Evolutionary conservation across 2,329 filamentous ascomycete species (phyloP), one percentile per base, ranked within the genome.

Genomic region (Tolypocladium ovalisporum): DNA sequence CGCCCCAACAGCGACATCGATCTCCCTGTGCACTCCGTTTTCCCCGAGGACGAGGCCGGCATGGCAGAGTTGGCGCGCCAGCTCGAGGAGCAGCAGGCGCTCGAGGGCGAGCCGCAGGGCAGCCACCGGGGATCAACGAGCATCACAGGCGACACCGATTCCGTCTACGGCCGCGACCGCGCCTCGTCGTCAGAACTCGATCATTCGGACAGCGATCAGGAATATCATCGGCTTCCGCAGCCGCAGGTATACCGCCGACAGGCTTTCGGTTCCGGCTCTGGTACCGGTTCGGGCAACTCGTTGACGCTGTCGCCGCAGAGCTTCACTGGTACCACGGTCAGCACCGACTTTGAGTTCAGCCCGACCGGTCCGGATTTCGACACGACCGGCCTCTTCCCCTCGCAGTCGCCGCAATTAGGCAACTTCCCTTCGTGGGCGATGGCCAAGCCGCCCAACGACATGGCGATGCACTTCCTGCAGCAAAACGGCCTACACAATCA

Each of bases 1-100:
- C 78, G 83, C 57, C 81, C 80, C 22, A 83, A 84, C 63, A 80
- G 77, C 65, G 83, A 86, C 64, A 76, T 81, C 67, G 76, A 85
- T 67, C 72, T 83, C 54, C 81, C 81, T 24, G 76, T 79, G 27
- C 78, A 82, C 61, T 77, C 79, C 2, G 75, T 82, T 32, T 85
- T 86, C 66, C 83, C 83, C 56, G 82, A 86, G 66, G 80, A 83
- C 63, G 81, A 83, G 65, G 75, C 78, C 15, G 82, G 81, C 58
- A 74, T 85, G 65, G 72, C 74, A 17, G 80, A 82, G 63, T 70
- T 86, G 52, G 81, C 81, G 19, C 74, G 75, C 10, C 79, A 84
- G 65, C 71, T 86, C 13, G 78, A 75, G 57, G 72, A 74, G 54
- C 72, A 75, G 52, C 76, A 79, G 44, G 44, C 27, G 8, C 44